phyloP scores from a whole-genome alignment of 2,329 filamentous ascomycete genomes.

The Lasiodiplodia citricola region DNA sequence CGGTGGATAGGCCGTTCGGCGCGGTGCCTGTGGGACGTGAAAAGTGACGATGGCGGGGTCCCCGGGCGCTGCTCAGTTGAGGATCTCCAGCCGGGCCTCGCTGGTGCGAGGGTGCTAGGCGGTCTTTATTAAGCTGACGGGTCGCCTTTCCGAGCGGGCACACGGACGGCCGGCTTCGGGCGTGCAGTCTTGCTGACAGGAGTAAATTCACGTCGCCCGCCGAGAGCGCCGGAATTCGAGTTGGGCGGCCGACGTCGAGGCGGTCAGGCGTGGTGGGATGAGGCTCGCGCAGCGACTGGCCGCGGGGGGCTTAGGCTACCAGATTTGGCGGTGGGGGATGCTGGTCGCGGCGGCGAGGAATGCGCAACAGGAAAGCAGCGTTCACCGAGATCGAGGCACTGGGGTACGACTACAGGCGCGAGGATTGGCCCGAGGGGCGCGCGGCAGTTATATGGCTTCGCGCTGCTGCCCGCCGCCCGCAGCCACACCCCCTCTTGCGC shows the following conservation, averaged over 20 bases:
- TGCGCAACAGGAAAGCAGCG: constrained; percentile 5
- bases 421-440: constrained; percentile 23
- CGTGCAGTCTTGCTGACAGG: constrained; percentile 13
- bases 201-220: constrained; percentile 18
- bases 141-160: constrained; percentile 18
- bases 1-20: not conserved
- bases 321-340: constrained; percentile 19
- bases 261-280: constrained; percentile 25
- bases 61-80: constrained; percentile 26
- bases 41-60: constrained; percentile 26
- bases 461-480: constrained; percentile 17
- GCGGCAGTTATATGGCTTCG: constrained; percentile 16
- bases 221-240: constrained; percentile 27
- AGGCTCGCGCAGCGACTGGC: constrained; percentile 24
- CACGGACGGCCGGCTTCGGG: constrained; percentile 21
- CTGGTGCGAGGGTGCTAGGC: constrained; percentile 15
- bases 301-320: constrained; percentile 18
- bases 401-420: constrained; percentile 5
- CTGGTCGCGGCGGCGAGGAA: constrained; percentile 24
- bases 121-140: constrained; percentile 26
- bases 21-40: constrained; percentile 14
- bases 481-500: constrained; percentile 21
- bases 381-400: constrained; percentile 22
- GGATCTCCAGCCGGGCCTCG: constrained; percentile 21
- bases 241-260: constrained; percentile 19